Evolutionary conservation across 371 early-diverging fungal genomes (phyloP).

Genomic region (Lichtheimia corymbifera): DNA sequence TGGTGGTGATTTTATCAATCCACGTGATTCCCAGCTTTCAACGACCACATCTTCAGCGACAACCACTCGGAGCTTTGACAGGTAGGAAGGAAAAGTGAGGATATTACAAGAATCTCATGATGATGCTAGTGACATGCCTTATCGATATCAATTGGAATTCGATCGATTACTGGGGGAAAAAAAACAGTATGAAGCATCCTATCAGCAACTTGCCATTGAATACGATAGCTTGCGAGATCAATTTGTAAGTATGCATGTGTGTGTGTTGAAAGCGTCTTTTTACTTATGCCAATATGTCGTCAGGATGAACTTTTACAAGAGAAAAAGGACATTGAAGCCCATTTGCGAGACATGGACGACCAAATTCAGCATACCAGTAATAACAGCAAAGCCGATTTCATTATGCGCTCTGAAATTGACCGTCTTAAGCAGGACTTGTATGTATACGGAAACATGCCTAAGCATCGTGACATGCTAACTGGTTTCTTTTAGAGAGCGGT

Average conservation of each 20-base stretch:
- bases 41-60: slow-evolving; percentile 23
- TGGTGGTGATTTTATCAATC: slow-evolving; percentile 22
- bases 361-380: slow-evolving; percentile 64
- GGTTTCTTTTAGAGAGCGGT: slow-evolving; percentile 54
- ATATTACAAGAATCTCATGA: no score
- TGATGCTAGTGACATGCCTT: slow-evolving; percentile 32
- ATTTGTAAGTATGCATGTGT: slow-evolving; percentile 49
- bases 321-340: slow-evolving; percentile 60
- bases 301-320: slow-evolving; percentile 72
- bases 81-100: slow-evolving; percentile 8
- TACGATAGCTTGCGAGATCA: slow-evolving; percentile 51
- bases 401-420: slow-evolving; percentile 86
- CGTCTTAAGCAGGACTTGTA: slow-evolving; percentile 82
- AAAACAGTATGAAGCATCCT: slow-evolving; percentile 57
- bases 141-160: slow-evolving; percentile 43
- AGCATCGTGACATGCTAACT: background rate
- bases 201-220: slow-evolving; percentile 52
- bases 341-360: slow-evolving; percentile 71
- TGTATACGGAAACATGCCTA: slow-evolving; percentile 15
- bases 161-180: slow-evolving; percentile 45
- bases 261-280: no score
- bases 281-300: background rate
- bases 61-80: slow-evolving; percentile 21
- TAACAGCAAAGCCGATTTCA: slow-evolving; percentile 79
- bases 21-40: slow-evolving; percentile 26